Evolutionary conservation across 352 stramenopile species (phyloP), one percentile per base, ranked within the genome.

Genomic region (Paralagenidium karlingii): DNA sequence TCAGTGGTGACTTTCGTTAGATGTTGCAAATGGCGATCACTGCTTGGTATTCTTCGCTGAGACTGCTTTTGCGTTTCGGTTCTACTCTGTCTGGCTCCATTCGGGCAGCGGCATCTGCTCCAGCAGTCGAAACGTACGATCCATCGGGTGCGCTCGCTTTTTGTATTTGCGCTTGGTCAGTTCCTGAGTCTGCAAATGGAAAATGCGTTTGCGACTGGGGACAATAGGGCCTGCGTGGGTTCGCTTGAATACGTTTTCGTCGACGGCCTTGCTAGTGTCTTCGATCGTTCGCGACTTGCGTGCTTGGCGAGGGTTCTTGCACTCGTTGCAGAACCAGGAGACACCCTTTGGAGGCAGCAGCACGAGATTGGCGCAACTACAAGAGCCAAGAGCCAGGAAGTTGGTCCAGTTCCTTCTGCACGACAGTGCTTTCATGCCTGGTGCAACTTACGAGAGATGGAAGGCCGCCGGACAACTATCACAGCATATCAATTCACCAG

Each of bases 401-500:
- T 24, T 5, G 7, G 12, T 41, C n/a, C n/a, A n/a, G n/a, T n/a
- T n/a, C n/a, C n/a, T n/a, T n/a, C n/a, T n/a, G n/a, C n/a, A n/a
- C n/a, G n/a, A 21, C 18, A 45, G 31, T 12, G 44, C 10, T 34
- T 11, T 16, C 19, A 30, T 30, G n/a, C 33, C 11, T 5, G 4
- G 34, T 19, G 3, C 21, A 37, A 47, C 48, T 45, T 57, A 75
- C 62, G 52, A 78, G 31, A 87, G 49, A 44, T 89, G 75, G 49
- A 86, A 82, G 8, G 75, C 75, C 1, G 70, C 67, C 8, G 75
- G 75, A 25, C 75, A 89, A 10, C 70, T 71, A 43, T 89, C 75
- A 41, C 75, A 89, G 56, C 75, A 89, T 38, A 89, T 80, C 9
- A 89, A 53, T 30, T 85, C 60, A 45, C 75, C 75, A 13, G 66